Evolutionary conservation across 2,329 filamentous ascomycete species (phyloP), one percentile per base, ranked within the genome.

Genomic region (Trichoderma oligosporum): DNA sequence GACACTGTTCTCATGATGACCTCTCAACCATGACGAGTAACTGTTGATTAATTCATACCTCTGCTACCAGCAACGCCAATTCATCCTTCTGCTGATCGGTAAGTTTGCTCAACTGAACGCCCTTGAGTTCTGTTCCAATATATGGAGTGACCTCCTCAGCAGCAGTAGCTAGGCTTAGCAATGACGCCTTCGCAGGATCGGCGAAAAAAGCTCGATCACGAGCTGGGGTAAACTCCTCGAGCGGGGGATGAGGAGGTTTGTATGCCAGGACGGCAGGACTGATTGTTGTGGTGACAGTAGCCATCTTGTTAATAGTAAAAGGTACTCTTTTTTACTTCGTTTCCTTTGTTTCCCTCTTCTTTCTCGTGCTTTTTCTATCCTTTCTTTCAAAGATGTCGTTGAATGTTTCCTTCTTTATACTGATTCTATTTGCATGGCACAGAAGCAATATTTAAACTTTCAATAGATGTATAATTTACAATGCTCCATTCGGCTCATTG

Each of bases 91-190:
- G 73, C 39, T 65, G 63, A 60, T 73, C 68, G 4, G 65, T 72
- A 27, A 76, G 68, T 44, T 71, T 62, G 31, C 71, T 73, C 4
- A 76, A 64, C 60, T 76, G 74, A 29, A 76, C 63, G 1, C 72
- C 72, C 4, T 70, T 64, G 45, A 76, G 72, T 60, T 77, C 74
- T 4, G 73, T 76, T 8, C 74, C 74, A 29, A 76, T 73, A 16
- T 57, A 29, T 4, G 62, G 61, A 18, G 59, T 67, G 35, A 59
- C 36, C 12, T 57, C 52, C 12, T 59, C 57, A 6, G 45, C 12
- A 3, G 22, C 35, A 7, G 57, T 56, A 6, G 45, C 57, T 8
- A 35, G 14, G 3, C 36, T 25, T 4, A 59, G 18, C 36, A 59
- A 22, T 4, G 57, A 59, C 2, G 33, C 38, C 38, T 59, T 59